Base-by-base conservation (phyloP, 805 yeast species). In the Ogataea wickerhamii region DNA sequence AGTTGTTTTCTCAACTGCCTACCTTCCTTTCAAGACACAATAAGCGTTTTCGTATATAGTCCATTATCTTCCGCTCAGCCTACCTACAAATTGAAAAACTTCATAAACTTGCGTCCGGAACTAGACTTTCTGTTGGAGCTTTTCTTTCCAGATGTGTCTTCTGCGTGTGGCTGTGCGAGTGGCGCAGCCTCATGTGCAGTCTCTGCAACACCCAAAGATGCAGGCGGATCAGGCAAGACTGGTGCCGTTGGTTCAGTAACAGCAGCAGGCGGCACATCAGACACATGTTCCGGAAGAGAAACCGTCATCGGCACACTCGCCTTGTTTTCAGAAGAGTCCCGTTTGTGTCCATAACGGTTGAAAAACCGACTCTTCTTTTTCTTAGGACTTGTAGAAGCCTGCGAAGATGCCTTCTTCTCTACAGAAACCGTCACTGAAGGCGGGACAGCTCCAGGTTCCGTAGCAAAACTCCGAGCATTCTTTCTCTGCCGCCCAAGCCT, bases 71-170 rank as follows among this genome's bases (percentile, higher is more conserved):
- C 14, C 7, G 27, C 12, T 19, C 25, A 26, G 7, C 8, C 13
- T 6, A 11, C 32, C 37, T 36, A 51, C 32, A 59, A 40, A 34
- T 59, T 56, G 45, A 59, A 59, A 30, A 58, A 48, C 26, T 47
- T 51, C 55, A 46, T 50, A 14, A 59, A 48, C 38, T 48, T 53
- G 18, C 40, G 39, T 6, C 57, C 54, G n/a, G 41, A 45, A 2
- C 25, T 30, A 10, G 37, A 19, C 21, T 34, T 28, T 19, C 37
- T 40, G 8, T 27, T 34, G 30, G 18, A 39, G 34, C 34, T 34
- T 20, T 25, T 35, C 34, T 12, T 34, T 22, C 18, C 25, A 33
- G 19, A 19, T 32, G 18, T 10, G 36, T 18, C 16, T 35, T 28
- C 25, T 19, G 17, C n/a, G n/a, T n/a, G n/a, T n/a, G n/a, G n/a